phyloP scores from a whole-genome alignment of 2,329 filamentous ascomycete genomes.

The Kalmusia sp. region DNA sequence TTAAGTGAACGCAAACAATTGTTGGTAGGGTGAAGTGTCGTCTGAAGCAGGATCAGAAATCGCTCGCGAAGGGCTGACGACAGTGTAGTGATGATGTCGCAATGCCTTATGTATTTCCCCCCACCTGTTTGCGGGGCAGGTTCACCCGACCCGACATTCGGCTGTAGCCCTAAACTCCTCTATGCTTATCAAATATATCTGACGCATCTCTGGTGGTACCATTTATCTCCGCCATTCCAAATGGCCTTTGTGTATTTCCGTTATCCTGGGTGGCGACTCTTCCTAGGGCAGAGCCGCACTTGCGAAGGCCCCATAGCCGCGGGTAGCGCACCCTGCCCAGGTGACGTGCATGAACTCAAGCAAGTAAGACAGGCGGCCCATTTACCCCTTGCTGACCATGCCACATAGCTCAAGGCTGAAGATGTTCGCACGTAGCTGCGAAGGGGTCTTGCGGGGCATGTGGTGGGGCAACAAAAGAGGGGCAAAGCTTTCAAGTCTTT shows the following conservation, averaged over 20 bases:
- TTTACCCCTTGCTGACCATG: not conserved
- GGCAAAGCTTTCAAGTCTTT: slow-evolving; percentile 11
- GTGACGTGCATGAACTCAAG: not conserved
- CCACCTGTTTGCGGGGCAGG: slow-evolving; percentile 5
- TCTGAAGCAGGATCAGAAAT: not conserved
- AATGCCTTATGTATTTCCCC: slow-evolving; percentile 1
- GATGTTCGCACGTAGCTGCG: not conserved
- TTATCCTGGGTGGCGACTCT: not conserved
- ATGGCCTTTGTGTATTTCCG: not conserved
- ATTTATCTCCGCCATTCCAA: slow-evolving; percentile 1
- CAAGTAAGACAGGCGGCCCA: not conserved
- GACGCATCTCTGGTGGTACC: not conserved
- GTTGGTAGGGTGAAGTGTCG: not conserved
- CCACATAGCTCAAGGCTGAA: not conserved
- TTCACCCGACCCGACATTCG: not conserved
- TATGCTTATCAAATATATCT: slow-evolving; percentile 3
- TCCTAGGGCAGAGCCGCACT: slow-evolving; percentile 1
- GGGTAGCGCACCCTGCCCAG: not conserved
- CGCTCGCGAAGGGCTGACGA: not conserved
- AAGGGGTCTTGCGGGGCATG: slow-evolving; percentile 2
- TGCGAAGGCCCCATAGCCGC: not conserved
- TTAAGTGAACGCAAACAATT: not conserved
- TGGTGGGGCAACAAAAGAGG: slow-evolving; percentile 25
- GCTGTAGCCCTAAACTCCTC: not conserved
- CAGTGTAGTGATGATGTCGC: slow-evolving; percentile 1